These are phyloP conservation scores for Pestalotiopsis sp. DNA, from an alignment of 2,329 filamentous ascomycete species.

Conservation along the genomic window DNA sequence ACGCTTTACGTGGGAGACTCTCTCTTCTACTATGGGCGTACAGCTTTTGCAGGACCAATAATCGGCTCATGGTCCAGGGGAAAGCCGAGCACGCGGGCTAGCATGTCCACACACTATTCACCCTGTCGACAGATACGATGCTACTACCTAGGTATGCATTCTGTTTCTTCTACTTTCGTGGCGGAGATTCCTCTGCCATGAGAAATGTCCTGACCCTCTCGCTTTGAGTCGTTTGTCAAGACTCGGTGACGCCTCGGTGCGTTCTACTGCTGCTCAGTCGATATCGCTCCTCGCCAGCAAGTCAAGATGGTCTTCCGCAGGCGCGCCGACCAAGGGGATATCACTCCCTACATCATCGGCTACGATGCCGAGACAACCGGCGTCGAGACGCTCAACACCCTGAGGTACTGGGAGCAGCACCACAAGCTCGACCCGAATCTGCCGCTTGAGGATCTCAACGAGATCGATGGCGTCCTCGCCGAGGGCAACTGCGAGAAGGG, in stretches of 20 bases:
- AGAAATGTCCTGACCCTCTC: background rate
- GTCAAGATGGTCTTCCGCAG: conserved; percentile 24
- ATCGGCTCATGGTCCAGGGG: background rate
- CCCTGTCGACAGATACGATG: background rate
- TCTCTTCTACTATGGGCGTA: background rate
- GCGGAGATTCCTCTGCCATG: background rate
- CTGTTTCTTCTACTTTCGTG: background rate
- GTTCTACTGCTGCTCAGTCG: background rate
- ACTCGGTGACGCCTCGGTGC: background rate
- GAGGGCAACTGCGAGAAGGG: conserved; percentile 46
- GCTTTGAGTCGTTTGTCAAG: background rate
- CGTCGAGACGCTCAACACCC: conserved; percentile 18
- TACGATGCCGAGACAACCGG: conserved; percentile 21
- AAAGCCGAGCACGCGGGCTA: background rate
- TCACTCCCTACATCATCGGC: conserved; percentile 19
- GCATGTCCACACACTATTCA: background rate
- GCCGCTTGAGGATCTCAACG: conserved; percentile 51
- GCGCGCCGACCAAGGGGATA: conserved; percentile 18
- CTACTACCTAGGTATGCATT: background rate
- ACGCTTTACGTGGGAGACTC: background rate
- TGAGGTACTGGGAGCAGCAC: conserved; percentile 46
- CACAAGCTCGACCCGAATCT: conserved; percentile 60
- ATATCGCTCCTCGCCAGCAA: background rate
- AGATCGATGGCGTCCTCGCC: conserved; percentile 46
- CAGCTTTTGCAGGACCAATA: background rate